phyloP scores from a whole-genome alignment of 1,284 basidiomycete species.

The Microbotryum intermedium region DNA sequence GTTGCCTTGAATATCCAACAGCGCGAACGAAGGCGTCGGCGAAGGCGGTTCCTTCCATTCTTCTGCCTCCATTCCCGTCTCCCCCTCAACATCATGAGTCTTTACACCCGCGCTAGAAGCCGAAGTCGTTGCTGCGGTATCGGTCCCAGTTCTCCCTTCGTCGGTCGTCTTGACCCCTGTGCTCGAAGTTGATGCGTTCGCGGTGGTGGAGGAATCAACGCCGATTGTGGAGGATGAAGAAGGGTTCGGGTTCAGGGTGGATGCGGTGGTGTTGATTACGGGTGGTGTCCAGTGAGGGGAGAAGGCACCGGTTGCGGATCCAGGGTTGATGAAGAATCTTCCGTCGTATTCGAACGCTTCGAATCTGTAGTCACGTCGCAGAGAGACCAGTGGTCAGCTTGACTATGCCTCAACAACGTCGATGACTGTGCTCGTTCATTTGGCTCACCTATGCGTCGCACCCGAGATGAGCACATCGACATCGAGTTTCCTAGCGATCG shows the following conservation, averaged over 20 bases:
- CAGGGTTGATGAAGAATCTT: constrained; percentile 93
- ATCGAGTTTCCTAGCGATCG: constrained; percentile 89
- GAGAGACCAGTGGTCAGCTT: constrained; percentile 1
- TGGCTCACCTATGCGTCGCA: constrained; percentile 78
- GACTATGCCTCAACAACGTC: not conserved
- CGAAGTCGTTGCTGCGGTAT: not conserved
- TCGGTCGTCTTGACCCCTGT: not conserved
- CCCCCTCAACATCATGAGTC: not conserved
- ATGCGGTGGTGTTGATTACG: not conserved
- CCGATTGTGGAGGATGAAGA: not conserved
- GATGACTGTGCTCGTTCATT: not conserved
- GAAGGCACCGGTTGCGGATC: constrained; percentile 85
- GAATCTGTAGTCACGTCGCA: constrained; percentile 51
- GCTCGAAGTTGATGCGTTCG: not conserved
- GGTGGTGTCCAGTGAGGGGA: constrained; percentile 15
- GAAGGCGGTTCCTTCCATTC: constrained; percentile 27
- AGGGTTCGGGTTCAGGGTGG: not conserved
- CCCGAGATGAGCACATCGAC: constrained; percentile 92
- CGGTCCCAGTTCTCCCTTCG: not conserved
- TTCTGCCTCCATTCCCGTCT: not conserved
- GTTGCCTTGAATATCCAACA: constrained; percentile 90
- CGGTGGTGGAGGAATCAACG: not conserved
- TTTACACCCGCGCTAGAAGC: not conserved
- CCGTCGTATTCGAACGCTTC: constrained; percentile 86
- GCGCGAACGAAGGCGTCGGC: constrained; percentile 71